phyloP scores from a whole-genome alignment of 106 monocot species.

The Dendrobium huoshanense region DNA sequence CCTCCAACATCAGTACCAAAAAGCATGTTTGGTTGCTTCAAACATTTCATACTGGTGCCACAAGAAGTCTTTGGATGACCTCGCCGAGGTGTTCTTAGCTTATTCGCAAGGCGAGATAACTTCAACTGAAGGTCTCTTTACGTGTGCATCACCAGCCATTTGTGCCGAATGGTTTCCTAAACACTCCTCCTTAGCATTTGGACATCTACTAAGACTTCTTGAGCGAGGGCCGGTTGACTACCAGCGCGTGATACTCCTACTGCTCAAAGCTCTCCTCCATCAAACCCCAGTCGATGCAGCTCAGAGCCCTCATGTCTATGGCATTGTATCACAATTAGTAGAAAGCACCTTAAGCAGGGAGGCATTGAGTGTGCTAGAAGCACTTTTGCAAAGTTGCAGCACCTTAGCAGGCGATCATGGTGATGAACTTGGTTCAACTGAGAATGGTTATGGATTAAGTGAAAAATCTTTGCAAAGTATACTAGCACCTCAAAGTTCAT shows the following conservation, averaged over 20 bases:
- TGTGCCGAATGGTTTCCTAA: constrained; percentile 94
- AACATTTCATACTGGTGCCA: constrained; percentile 87
- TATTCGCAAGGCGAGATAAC: constrained; percentile 64
- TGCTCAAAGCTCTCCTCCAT: constrained; percentile 94
- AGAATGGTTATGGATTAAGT: constrained; percentile 36
- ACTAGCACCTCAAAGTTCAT: constrained; percentile 73
- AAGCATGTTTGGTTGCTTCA: constrained; percentile 76
- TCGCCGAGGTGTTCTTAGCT: constrained; percentile 58
- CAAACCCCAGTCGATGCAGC: constrained; percentile 83
- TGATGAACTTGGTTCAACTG: constrained; percentile 36
- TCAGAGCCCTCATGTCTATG: constrained; percentile 94
- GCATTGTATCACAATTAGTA: constrained; percentile 87
- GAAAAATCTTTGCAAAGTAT: constrained; percentile 50
- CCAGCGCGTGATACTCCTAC: constrained; percentile 76
- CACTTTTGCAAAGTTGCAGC: constrained; percentile 84
- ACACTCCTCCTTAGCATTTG: constrained; percentile 82
- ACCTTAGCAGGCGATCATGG: constrained; percentile 31
- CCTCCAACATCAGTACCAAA: constrained; percentile 58
- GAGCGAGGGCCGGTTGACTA: constrained; percentile 85
- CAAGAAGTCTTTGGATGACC: constrained; percentile 46
- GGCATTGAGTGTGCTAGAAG: constrained; percentile 85
- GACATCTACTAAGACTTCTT: constrained; percentile 82
- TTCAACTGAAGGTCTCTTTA: constrained; percentile 64
- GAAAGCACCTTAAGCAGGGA: constrained; percentile 84
- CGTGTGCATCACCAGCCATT: constrained; percentile 48